Percentiles rank a stretch among this genome's conserved stretches.
Evolutionary conservation across 2,329 filamentous ascomycete genomes (phyloP).

Genomic region (Colletotrichum filicis): DNA sequence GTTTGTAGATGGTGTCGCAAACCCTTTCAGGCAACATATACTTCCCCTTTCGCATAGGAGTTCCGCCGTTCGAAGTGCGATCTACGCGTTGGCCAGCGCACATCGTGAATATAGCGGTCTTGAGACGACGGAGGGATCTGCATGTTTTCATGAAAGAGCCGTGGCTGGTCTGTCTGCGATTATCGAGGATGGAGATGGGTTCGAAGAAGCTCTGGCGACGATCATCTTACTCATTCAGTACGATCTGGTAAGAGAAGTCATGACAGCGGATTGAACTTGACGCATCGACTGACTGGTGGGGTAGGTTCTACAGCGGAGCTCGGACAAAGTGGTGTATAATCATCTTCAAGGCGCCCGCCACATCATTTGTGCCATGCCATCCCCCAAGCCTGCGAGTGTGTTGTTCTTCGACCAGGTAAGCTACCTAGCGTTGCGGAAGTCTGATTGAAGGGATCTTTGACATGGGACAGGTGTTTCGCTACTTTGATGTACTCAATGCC

Average conservation of each 20-base stretch:
- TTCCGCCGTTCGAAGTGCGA: conserved; percentile 28
- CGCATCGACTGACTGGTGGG: neutral
- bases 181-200: conserved; percentile 29
- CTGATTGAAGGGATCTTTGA: neutral
- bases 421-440: neutral
- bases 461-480: conserved; percentile 24
- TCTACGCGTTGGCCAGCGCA: conserved; percentile 31
- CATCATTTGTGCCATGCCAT: conserved; percentile 20
- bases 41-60: conserved; percentile 25
- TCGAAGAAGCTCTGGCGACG: conserved; percentile 28
- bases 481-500: conserved; percentile 34
- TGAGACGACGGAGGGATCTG: conserved; percentile 26
- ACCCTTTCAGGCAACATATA: conserved; percentile 25
- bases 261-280: too few relatives aligned
- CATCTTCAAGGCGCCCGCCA: conserved; percentile 31
- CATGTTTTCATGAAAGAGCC: conserved; percentile 26
- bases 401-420: conserved; percentile 31
- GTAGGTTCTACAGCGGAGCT: conserved; percentile 29
- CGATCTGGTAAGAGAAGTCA: conserved; percentile 19
- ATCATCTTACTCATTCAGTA: conserved; percentile 33
- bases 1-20: conserved; percentile 8
- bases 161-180: conserved; percentile 18
- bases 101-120: conserved; percentile 27
- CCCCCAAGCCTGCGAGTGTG: conserved; percentile 13
- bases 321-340: conserved; percentile 7